These are phyloP conservation scores for Chamaecyparis obtusa DNA, from an alignment of 75 land plant genomes.

Conservation along the genomic window DNA sequence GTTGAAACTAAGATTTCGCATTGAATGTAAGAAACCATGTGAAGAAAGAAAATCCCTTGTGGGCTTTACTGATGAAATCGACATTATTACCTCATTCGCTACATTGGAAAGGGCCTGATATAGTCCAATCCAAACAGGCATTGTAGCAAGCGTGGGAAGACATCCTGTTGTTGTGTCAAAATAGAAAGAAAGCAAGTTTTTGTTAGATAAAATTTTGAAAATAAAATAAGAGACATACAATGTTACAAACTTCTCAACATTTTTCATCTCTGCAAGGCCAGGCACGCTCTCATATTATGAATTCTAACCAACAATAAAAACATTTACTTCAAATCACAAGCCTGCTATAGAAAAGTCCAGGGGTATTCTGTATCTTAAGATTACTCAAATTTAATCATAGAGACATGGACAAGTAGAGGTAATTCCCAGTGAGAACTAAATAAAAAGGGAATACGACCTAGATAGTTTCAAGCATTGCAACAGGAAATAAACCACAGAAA, in stretches of 20 bases:
- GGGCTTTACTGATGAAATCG: neutral
- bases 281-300: neutral
- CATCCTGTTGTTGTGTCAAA: constrained; percentile 55
- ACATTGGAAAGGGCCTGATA: constrained; percentile 99
- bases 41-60: neutral
- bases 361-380: neutral
- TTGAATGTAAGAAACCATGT: neutral
- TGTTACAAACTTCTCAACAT: neutral
- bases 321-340: neutral
- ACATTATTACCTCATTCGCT: constrained; percentile 81
- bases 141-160: constrained; percentile 93
- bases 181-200: neutral
- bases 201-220: neutral
- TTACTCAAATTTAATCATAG: neutral
- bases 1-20: neutral
- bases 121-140: constrained; percentile 98
- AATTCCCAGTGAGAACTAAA: neutral
- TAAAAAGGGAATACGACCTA: neutral
- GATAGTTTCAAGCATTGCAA: neutral
- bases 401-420: neutral
- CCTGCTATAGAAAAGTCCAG: neutral
- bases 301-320: neutral
- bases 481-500: neutral
- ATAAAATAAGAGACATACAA: neutral
- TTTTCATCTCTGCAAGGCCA: constrained; percentile 2